Evolutionary conservation across 305 asterid species (phyloP).

Genomic region (Fraxinus floribunda): DNA sequence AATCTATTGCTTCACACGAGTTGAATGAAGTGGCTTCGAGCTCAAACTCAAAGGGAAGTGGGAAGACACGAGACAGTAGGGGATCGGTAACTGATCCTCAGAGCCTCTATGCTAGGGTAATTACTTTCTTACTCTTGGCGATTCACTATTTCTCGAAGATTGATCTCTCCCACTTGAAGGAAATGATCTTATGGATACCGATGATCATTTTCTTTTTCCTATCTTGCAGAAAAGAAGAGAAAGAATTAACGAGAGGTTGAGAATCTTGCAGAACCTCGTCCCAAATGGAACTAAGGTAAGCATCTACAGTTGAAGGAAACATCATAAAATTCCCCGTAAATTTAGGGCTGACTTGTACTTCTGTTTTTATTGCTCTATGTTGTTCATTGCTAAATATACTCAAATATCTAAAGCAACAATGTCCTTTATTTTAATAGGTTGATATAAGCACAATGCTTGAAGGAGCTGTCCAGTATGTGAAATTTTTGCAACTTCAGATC

Average conservation of each 20-base stretch:
- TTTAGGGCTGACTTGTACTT: too few species aligned
- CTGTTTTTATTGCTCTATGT: too few species aligned
- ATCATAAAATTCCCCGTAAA: not conserved
- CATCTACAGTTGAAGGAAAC: not conserved
- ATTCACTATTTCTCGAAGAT: not conserved
- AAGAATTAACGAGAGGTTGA: slow-evolving; percentile 21
- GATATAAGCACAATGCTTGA: slow-evolving; percentile 24
- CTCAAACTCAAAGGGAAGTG: slow-evolving; percentile 31
- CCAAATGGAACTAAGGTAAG: slow-evolving; percentile 27
- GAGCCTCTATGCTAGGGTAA: slow-evolving; percentile 32
- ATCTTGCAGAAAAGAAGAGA: slow-evolving; percentile 26
- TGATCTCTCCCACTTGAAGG: not conserved
- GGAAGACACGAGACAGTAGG: slow-evolving; percentile 37
- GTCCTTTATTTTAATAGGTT: slow-evolving; percentile 5
- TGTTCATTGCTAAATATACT: not conserved
- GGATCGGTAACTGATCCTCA: slow-evolving; percentile 26
- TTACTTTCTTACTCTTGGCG: not conserved
- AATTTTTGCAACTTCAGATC: slow-evolving; percentile 15
- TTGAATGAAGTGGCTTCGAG: slow-evolving; percentile 26
- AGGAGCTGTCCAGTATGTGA: slow-evolving; percentile 12
- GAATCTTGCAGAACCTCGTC: slow-evolving; percentile 15
- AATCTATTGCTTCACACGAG: slow-evolving; percentile 45
- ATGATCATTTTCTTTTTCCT: not conserved
- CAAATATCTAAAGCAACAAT: not conserved
- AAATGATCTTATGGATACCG: not conserved